A percentile compares a stretch with the other conserved stretches of the same genome.
Conservation (phyloP, 176 grass and related monocot species). For the Coix lacrymajobi region DNA sequence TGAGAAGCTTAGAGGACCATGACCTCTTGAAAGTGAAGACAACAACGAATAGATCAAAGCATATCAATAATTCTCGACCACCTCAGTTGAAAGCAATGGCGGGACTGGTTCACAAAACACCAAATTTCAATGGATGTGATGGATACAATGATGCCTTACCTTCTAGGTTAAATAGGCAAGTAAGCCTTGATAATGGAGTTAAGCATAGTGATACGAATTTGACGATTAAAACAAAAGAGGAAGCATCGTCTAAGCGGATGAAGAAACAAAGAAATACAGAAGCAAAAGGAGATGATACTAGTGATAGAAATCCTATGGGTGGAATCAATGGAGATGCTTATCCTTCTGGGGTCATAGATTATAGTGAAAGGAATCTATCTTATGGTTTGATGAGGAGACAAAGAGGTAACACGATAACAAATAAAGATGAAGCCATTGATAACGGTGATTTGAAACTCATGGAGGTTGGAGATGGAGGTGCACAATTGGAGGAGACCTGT, state of each 20-base stretch:
- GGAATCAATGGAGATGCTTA: neutral
- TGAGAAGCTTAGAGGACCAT: too few relatives aligned
- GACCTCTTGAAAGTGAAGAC: too few relatives aligned
- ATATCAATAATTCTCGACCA: neutral
- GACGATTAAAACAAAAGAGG: neutral
- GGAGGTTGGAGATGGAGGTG: neutral
- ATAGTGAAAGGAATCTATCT: neutral
- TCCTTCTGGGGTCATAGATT: neutral
- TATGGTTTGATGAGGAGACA: neutral
- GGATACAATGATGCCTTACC: neutral
- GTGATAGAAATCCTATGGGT: neutral
- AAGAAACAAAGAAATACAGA: neutral
- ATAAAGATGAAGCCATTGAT: neutral
- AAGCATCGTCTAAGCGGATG: neutral
- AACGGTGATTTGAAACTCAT: neutral
- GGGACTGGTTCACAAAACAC: neutral
- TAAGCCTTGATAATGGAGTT: neutral
- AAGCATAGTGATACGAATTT: neutral
- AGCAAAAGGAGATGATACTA: neutral
- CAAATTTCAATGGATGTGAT: neutral
- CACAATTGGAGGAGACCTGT: neutral
- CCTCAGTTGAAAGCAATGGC: neutral
- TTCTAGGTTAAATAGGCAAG: neutral
- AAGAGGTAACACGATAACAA: neutral
- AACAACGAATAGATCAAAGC: too few relatives aligned